Evolutionary conservation across 2,329 filamentous ascomycete genomes (phyloP).

Genomic region (Nigrograna mackinnonii): DNA sequence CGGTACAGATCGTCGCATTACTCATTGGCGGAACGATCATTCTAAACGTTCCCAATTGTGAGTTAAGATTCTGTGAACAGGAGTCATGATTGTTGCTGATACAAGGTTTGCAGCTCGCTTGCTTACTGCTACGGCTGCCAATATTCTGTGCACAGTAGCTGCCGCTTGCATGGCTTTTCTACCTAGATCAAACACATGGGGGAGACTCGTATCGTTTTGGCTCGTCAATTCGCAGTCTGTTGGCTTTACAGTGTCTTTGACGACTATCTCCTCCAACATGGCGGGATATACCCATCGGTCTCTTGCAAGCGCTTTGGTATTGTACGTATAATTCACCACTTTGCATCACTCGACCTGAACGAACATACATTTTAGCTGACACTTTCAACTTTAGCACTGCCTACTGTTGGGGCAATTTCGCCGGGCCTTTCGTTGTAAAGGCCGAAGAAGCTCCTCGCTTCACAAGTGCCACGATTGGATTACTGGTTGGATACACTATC

Average conservation of each 20-base stretch:
- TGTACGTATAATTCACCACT: constrained; percentile 21
- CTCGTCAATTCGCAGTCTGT: constrained; percentile 43
- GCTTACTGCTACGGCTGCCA: constrained; percentile 30
- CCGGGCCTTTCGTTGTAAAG: constrained; percentile 44
- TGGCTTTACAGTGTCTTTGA: constrained; percentile 40
- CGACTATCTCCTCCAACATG: constrained; percentile 42
- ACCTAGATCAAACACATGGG: constrained; percentile 38
- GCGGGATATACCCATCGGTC: constrained; percentile 42
- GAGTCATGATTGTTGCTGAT: too few relatives aligned
- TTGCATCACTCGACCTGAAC: background rate
- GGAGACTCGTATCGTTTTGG: constrained; percentile 41
- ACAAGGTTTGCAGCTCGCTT: too few relatives aligned
- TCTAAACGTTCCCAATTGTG: constrained; percentile 39
- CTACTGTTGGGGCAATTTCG: constrained; percentile 46
- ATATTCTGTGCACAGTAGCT: constrained; percentile 39
- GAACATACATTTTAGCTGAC: too few relatives aligned
- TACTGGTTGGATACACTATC: constrained; percentile 45
- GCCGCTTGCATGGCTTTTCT: constrained; percentile 40
- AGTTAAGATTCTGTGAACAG: too few relatives aligned
- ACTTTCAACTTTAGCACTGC: constrained; percentile 21
- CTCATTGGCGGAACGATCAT: constrained; percentile 38
- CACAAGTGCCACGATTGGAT: constrained; percentile 40
- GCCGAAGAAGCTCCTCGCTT: constrained; percentile 36
- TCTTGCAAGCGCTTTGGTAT: constrained; percentile 38
- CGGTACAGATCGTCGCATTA: constrained; percentile 43